Conservation (phyloP, 305 asterid genomes). For the Solanum hybrid region DNA sequence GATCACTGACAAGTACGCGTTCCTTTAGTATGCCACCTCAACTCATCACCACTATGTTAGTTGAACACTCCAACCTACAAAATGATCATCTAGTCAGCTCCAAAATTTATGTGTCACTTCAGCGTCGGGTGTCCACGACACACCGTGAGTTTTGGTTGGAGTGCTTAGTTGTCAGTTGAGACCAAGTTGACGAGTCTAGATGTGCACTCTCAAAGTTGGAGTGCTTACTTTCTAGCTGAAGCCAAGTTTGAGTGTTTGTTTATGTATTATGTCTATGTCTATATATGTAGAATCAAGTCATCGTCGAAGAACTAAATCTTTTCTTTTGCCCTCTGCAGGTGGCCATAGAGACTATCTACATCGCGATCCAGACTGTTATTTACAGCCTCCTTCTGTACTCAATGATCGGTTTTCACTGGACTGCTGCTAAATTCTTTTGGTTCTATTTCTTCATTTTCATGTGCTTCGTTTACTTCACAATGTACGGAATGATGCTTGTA, state of each 20-base stretch:
- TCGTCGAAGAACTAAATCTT: background rate
- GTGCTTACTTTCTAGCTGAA: background rate
- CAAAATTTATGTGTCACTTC: background rate
- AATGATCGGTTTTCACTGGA: constrained; percentile 89
- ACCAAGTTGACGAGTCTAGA: background rate
- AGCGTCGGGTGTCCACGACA: background rate
- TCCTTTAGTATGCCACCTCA: background rate
- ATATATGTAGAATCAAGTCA: background rate
- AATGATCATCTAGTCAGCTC: background rate
- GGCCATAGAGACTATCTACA: constrained; percentile 63
- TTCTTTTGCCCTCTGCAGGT: constrained; percentile 33
- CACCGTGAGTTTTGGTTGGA: background rate
- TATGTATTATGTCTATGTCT: background rate
- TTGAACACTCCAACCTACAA: background rate
- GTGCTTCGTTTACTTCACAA: constrained; percentile 80
- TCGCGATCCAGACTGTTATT: constrained; percentile 52
- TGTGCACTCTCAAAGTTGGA: background rate
- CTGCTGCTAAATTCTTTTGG: constrained; percentile 55
- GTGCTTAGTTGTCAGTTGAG: background rate
- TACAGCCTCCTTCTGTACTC: constrained; percentile 74
- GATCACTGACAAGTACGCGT: background rate
- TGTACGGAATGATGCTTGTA: constrained; percentile 97
- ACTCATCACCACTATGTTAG: background rate
- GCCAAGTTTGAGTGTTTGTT: background rate
- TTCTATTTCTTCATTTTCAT: constrained; percentile 75